phyloP scores from a whole-genome alignment of 805 yeast species.

The Priceomyces castillae region DNA sequence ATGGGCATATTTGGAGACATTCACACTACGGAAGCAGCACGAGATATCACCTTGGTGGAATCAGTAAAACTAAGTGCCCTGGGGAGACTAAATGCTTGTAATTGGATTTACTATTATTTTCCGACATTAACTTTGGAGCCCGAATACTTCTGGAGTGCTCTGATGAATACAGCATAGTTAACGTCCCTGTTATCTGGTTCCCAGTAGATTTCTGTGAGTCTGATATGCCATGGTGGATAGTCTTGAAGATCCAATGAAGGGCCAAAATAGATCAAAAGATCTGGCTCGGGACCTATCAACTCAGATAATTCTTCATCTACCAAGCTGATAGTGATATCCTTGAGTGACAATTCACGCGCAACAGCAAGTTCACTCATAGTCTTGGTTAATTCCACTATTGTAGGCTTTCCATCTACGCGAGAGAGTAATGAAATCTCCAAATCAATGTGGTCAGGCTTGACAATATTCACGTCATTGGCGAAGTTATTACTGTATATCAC shows the following conservation, averaged over 20 bases:
- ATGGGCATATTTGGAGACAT: not conserved
- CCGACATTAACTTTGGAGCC: constrained; percentile 88
- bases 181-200: constrained; percentile 82
- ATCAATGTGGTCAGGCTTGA: constrained; percentile 37
- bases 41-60: not conserved
- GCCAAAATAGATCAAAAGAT: constrained; percentile 76
- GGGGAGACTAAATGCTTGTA: not conserved
- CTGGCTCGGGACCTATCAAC: constrained; percentile 91
- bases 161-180: constrained; percentile 75
- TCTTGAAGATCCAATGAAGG: constrained; percentile 90
- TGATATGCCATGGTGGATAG: constrained; percentile 96
- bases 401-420: constrained; percentile 80
- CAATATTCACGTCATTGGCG: constrained; percentile 26
- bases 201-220: constrained; percentile 88
- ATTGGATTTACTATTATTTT: constrained; percentile 41
- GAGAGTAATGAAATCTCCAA: constrained; percentile 68
- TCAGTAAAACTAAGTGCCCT: not conserved
- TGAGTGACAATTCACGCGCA: constrained; percentile 54
- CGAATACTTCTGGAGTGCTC: constrained; percentile 74
- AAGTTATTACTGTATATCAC: constrained; percentile 40
- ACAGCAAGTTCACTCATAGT: constrained; percentile 77
- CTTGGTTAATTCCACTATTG: constrained; percentile 83
- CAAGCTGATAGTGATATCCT: constrained; percentile 70
- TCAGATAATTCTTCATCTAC: constrained; percentile 72
- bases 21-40: not conserved